Evolutionary conservation across 306 rosid genomes (phyloP), one percentile per base, ranked within the genome.

Genomic region (Gastrolobium villosum): DNA sequence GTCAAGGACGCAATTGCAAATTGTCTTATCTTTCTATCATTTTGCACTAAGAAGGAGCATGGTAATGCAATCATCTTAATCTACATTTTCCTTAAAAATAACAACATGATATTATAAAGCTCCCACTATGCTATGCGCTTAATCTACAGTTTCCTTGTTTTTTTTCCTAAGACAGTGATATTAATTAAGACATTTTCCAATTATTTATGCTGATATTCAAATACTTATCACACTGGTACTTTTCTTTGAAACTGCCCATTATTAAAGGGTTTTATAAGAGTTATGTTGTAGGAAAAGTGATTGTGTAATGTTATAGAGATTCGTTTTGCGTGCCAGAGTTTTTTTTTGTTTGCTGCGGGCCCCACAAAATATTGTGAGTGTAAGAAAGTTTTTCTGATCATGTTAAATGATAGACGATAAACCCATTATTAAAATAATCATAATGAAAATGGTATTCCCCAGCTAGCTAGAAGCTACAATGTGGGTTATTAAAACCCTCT

Each of bases 21-120:
- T 9, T 49, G 50, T 67, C 65, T 44, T 72, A 7, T 65, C 67
- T 76, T 59, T 65, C 43, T 57, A 56, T 44, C 65, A 14, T 48
- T 65, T 54, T 55, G 1, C 56, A 41, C 73, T 46, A 80, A 75
- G 62, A 84, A 84, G 52, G 10, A 63, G 1, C 75, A 75, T 13
- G 59, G 70, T 5, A 69, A 45, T 37, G 49, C 7, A 61, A 46
- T 63, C 15, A 57, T 30, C 45, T 31, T 14, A 52, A 20, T 10
- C 6, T 37, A n/a, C 39, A 64, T 10, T 49, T 57, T 65, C 6
- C 10, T 13, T 30, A 20, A 20, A 20, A 20, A 20, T 20, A 20
- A 20, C 26, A 20, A 20, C 26, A 20, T 20, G 26, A 20, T 20
- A 20, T 20, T 20, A 20, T 20, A 20, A 20, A 20, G 26, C 26